Evolutionary conservation across 805 yeast species (phyloP).

Genomic region (Wickerhamomyces tratensis): DNA sequence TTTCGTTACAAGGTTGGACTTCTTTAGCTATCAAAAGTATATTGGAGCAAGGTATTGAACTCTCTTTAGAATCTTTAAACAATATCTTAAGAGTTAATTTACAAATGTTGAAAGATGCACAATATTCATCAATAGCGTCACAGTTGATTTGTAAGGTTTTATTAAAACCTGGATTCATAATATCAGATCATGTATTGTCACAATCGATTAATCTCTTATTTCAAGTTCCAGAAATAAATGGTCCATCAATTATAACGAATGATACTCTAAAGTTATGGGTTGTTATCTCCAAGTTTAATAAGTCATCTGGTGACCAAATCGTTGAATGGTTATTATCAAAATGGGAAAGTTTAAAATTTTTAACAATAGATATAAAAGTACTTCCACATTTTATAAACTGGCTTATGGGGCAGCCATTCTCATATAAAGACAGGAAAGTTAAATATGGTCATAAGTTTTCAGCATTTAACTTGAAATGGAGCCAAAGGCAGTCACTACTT

Average conservation of each 20-base stretch:
- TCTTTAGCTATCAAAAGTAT: slow-evolving; percentile 9
- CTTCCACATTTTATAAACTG: slow-evolving; percentile 32
- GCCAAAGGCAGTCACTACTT: not conserved
- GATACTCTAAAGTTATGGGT: slow-evolving; percentile 50
- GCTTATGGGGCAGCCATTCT: slow-evolving; percentile 24
- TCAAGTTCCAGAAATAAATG: slow-evolving; percentile 49
- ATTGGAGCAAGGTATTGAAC: slow-evolving; percentile 11
- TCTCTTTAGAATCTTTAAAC: slow-evolving; percentile 8
- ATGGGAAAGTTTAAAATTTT: slow-evolving; percentile 25
- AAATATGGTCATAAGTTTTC: slow-evolving; percentile 4
- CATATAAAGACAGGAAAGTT: not conserved
- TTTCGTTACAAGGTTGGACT: slow-evolving; percentile 6
- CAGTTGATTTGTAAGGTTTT: slow-evolving; percentile 13
- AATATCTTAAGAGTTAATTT: slow-evolving; percentile 21
- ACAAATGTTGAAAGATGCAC: slow-evolving; percentile 21
- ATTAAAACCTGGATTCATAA: slow-evolving; percentile 1
- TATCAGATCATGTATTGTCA: slow-evolving; percentile 29
- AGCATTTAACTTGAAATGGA: slow-evolving; percentile 5
- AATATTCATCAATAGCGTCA: slow-evolving; percentile 16
- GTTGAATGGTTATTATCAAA: slow-evolving; percentile 42
- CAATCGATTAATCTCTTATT: slow-evolving; percentile 39
- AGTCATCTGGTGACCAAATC: slow-evolving; percentile 23
- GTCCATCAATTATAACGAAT: slow-evolving; percentile 40
- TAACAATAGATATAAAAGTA: slow-evolving; percentile 6
- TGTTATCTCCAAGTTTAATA: slow-evolving; percentile 26